These are phyloP conservation scores for Elsinoe perseae DNA, from an alignment of 2,329 filamentous ascomycete species.

Conservation along the genomic window DNA sequence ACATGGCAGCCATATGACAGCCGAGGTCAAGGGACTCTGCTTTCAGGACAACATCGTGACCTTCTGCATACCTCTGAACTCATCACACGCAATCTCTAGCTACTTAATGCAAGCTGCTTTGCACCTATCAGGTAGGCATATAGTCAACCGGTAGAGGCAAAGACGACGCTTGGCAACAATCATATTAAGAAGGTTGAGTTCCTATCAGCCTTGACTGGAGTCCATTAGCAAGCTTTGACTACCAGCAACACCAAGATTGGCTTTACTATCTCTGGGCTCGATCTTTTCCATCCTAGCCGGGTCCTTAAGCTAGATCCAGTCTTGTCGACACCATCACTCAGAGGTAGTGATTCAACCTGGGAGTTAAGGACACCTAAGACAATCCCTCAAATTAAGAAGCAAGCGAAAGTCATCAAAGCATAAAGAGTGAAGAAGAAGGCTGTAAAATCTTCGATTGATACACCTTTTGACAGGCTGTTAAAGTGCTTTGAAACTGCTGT, in stretches of 20 bases:
- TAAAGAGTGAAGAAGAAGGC: not conserved
- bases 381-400: not conserved
- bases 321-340: not conserved
- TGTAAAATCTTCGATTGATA: not conserved
- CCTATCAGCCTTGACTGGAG: conserved; percentile 16
- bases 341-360: not conserved
- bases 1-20: conserved; percentile 19
- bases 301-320: conserved; percentile 27
- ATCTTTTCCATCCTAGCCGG: conserved; percentile 28
- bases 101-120: conserved; percentile 35
- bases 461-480: not conserved
- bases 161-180: conserved; percentile 27
- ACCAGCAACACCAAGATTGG: conserved; percentile 25
- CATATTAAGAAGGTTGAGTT: conserved; percentile 28
- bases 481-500: not conserved
- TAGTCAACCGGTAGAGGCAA: conserved; percentile 24
- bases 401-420: not conserved
- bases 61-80: conserved; percentile 23
- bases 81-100: conserved; percentile 34
- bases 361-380: not conserved
- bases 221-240: conserved; percentile 26
- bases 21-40: conserved; percentile 20
- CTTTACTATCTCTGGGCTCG: conserved; percentile 30
- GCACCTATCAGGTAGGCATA: conserved; percentile 31
- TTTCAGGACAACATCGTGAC: conserved; percentile 21